Conservation (phyloP, 1,284 basidiomycete species). For the Inonotus obliquus region DNA sequence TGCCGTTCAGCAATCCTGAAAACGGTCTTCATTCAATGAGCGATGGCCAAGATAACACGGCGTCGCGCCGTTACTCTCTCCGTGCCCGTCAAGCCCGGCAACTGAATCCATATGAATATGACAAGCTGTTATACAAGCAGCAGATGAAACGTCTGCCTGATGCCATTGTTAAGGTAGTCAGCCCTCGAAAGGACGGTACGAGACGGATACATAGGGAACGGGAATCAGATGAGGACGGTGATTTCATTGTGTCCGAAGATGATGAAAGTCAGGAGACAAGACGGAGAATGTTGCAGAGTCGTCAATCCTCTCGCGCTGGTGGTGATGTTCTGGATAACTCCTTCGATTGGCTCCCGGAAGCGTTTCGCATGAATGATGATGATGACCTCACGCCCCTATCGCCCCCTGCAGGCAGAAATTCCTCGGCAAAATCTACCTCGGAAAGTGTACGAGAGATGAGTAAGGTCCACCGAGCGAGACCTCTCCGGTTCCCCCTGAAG, state of each 20-base stretch:
- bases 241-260: slow-evolving; percentile 21
- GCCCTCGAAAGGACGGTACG: slow-evolving; percentile 21
- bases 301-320: slow-evolving; percentile 9
- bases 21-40: background rate
- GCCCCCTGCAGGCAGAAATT: background rate
- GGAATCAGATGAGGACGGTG: slow-evolving; percentile 29
- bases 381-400: slow-evolving; percentile 7
- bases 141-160: slow-evolving; percentile 48
- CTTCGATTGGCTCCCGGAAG: slow-evolving; percentile 7
- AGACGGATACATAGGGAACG: slow-evolving; percentile 9
- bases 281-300: slow-evolving; percentile 7
- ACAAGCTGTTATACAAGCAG: slow-evolving; percentile 42
- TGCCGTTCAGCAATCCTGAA: background rate
- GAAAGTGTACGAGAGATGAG: background rate
- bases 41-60: slow-evolving; percentile 17
- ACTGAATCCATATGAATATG: slow-evolving; percentile 49
- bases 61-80: slow-evolving; percentile 40
- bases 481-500: slow-evolving; percentile 2
- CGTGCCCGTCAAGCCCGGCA: slow-evolving; percentile 47
- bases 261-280: slow-evolving; percentile 18
- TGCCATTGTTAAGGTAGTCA: slow-evolving; percentile 47
- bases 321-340: background rate
- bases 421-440: background rate
- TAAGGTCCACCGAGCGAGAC: background rate
- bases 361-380: slow-evolving; percentile 16